Evolutionary conservation across 345 rosid species (phyloP), one percentile per base, ranked within the genome.

Genomic region (Eucalyptus pauciflora): DNA sequence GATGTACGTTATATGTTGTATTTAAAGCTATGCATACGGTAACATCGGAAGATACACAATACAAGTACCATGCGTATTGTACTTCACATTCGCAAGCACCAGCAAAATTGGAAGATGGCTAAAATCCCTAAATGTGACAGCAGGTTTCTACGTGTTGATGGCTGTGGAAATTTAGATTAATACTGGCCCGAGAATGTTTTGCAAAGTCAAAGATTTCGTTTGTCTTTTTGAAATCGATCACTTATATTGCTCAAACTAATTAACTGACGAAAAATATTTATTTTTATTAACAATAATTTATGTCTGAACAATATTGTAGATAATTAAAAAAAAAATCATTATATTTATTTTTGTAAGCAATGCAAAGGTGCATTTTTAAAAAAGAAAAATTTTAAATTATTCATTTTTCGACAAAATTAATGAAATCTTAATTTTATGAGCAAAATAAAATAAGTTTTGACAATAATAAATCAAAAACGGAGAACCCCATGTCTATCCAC

Each of bases 281-380:
- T 56, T 5, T 1, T 52, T 56, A 24, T 56, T 3, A 2, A 24
- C 29, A 56, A 56, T 8, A 56, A 22, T 10, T 56, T 56, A 9
- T 22, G 12, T 22, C 2, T 2, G 0, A 56, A 56, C 1, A 56
- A 9, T 56, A 10, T 56, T 25, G 6, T 56, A 56, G 10, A 56
- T 10, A 25, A 24, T 24, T 5, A 24, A 22, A 54, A 56, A 7
- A 7, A 9, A 8, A 8, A 0, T 9, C 3, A 24, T 24, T 56
- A 56, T 3, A 56, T 54, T 54, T 54, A 24, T 56, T 10, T 56
- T 56, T 56, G 11, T 10, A 56, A 24, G 29, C 13, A 24, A 56
- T 6, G 4, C 13, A 56, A 56, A 56, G 25, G 29, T 9, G 62
- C 29, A 56, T 24, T 56, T 24, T 56, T 22, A 10, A 56, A 24